Percentiles rank a stretch among this genome's conserved stretches.
These are phyloP conservation scores for Fusarium sacchari DNA, from an alignment of 2,329 filamentous ascomycete genomes.

Conservation along the genomic window DNA sequence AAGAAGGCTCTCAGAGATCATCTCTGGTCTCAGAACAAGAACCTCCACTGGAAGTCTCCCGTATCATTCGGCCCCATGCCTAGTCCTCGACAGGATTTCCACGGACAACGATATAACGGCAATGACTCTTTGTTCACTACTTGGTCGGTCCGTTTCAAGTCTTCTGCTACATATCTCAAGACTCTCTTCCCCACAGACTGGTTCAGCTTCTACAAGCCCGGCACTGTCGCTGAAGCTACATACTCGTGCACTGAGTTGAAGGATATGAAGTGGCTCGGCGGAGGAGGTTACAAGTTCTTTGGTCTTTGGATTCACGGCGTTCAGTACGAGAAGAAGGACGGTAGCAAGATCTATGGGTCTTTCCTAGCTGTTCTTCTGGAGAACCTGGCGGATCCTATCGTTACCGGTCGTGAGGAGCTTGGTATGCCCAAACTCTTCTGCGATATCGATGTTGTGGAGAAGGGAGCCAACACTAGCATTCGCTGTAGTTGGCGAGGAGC, in stretches of 20 bases:
- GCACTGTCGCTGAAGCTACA: constrained; percentile 56
- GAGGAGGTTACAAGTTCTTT: constrained; percentile 65
- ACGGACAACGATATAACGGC: not conserved
- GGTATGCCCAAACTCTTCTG: constrained; percentile 70
- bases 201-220: constrained; percentile 55
- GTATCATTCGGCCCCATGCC: constrained; percentile 40
- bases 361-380: constrained; percentile 70
- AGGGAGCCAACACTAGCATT: not conserved
- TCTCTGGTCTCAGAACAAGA: constrained; percentile 22
- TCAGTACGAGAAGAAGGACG: constrained; percentile 62
- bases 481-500: constrained; percentile 26
- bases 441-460: constrained; percentile 54
- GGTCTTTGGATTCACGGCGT: constrained; percentile 72
- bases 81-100: constrained; percentile 32
- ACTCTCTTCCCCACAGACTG: constrained; percentile 56
- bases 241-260: constrained; percentile 55
- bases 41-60: constrained; percentile 23
- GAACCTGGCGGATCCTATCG: constrained; percentile 66
- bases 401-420: constrained; percentile 68
- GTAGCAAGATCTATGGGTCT: constrained; percentile 58
- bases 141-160: constrained; percentile 60
- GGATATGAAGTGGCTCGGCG: constrained; percentile 70
- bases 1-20: constrained; percentile 18
- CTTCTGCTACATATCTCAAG: constrained; percentile 59
- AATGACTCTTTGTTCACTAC: constrained; percentile 53